These are phyloP conservation scores for Vickermania ingenoplastis DNA, from an alignment of 208 protist species.

Conservation along the genomic window DNA sequence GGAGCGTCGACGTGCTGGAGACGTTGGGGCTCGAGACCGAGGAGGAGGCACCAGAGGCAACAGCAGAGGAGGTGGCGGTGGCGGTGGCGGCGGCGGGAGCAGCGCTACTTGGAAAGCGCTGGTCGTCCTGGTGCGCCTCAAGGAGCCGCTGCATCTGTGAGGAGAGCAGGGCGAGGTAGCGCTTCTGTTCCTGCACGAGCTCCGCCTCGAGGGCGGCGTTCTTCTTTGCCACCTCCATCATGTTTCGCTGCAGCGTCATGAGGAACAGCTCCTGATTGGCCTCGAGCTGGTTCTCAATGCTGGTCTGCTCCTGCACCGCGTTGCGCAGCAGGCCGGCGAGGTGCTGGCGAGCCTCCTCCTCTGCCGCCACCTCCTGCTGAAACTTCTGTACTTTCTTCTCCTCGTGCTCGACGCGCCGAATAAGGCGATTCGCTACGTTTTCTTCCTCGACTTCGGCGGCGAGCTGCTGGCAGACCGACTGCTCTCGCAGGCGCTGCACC, in stretches of 20 bases:
- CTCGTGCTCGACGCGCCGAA: constrained; percentile 50
- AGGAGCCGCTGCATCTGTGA: background rate
- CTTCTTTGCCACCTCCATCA: constrained; percentile 43
- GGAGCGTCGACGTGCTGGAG: constrained; percentile 14
- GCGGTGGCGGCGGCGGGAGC: background rate
- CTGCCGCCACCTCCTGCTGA: constrained; percentile 40
- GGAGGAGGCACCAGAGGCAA: background rate
- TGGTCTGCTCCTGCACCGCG: constrained; percentile 32
- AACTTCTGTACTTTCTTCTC: constrained; percentile 16
- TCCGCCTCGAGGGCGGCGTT: constrained; percentile 60
- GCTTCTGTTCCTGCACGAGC: constrained; percentile 57
- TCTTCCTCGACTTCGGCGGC: constrained; percentile 75
- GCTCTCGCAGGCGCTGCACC: constrained; percentile 50
- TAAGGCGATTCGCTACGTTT: constrained; percentile 58
- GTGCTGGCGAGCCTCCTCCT: constrained; percentile 10
- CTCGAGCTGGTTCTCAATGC: constrained; percentile 50
- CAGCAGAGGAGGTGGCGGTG: background rate
- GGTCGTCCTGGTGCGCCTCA: background rate
- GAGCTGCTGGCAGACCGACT: constrained; percentile 59
- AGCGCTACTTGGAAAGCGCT: background rate
- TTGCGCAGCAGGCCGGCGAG: constrained; percentile 3
- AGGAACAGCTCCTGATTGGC: constrained; percentile 63
- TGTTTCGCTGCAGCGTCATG: constrained; percentile 54
- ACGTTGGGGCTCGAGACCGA: constrained; percentile 13
- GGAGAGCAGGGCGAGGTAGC: constrained; percentile 42